Evolutionary conservation across 768 basidiomycete species (phyloP), one percentile per base, ranked within the genome.

Genomic region (Naematelia aurantialba): DNA sequence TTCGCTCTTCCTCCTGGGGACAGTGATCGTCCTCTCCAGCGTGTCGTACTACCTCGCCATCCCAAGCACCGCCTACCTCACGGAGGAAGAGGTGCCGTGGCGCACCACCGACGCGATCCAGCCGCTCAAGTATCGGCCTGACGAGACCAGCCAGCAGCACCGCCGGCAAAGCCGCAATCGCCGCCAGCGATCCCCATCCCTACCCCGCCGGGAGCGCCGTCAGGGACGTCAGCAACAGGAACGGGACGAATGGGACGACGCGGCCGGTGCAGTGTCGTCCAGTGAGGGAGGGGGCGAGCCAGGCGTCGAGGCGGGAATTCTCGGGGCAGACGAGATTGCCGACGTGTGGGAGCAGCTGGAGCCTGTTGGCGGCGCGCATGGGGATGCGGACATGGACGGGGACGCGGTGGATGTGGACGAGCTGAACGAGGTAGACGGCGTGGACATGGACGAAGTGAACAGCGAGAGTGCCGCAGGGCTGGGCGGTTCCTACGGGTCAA

Each of bases 21-120:
- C 93, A 19, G 84, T 96, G 78, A 68, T 89, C 77, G 91, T 98
- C 59, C 86, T 98, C 75, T 89, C 89, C 8, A 91, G 89, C 22
- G 84, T 97, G 49, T 88, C 91, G 19, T 89, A 87, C 77, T 93
- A 91, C 73, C 87, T 94, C 61, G 82, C 85, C 61, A 91, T 97
- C 71, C 84, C 87, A 76, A 77, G 84, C 51, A 78, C 80, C 34
- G 91, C 90, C 25, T 92, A 90, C 77, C 80, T 97, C 72, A 81
- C 85, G 3, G 89, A 93, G 74, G 76, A 80, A 12, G 89, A 93
- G 72, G 83, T 94, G 10, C 69, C 77, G 2, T 72, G 71, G 66
- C 61, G 81, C 57, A 79, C 81, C 76, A 81, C 82, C 66, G 77
- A 80, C 24, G 81, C 82, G 45, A 83, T 84, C 48, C 85, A 83